Evolutionary conservation across 192 early-diverging fungal species (phyloP).

Genomic region (Gamsiella multidivaricata): DNA sequence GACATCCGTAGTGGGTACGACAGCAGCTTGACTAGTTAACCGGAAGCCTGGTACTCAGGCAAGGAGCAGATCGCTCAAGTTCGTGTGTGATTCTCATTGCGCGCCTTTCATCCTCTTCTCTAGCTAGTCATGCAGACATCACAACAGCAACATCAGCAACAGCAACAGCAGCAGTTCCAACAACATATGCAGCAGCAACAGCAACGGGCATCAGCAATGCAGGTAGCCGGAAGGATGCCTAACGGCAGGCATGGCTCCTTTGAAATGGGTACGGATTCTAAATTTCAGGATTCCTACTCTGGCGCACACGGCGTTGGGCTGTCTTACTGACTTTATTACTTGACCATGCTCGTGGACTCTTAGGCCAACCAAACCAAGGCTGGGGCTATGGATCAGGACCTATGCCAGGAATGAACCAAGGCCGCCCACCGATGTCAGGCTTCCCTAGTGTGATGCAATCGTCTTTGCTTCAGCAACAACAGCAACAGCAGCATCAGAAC

Average conservation of each 20-base stretch:
- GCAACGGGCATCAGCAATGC: slow-evolving; percentile 40
- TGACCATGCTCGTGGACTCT: not conserved
- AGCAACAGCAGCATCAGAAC: slow-evolving; percentile 41
- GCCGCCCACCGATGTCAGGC: slow-evolving; percentile 47
- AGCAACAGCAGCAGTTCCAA: slow-evolving; percentile 40
- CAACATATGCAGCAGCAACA: slow-evolving; percentile 46
- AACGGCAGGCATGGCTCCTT: slow-evolving; percentile 50
- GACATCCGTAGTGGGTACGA: too few species aligned
- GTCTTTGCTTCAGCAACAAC: slow-evolving; percentile 38
- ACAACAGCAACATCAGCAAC: slow-evolving; percentile 44
- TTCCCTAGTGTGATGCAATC: slow-evolving; percentile 44
- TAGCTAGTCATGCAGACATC: slow-evolving; percentile 50
- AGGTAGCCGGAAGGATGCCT: slow-evolving; percentile 45
- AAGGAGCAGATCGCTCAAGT: too few species aligned
- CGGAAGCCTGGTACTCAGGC: too few species aligned
- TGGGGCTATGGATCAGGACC: slow-evolving; percentile 52
- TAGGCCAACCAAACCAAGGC: slow-evolving; percentile 52
- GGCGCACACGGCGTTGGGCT: not conserved
- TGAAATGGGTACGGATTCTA: slow-evolving; percentile 34
- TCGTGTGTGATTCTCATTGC: too few species aligned
- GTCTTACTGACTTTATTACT: not conserved
- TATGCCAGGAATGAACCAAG: slow-evolving; percentile 46
- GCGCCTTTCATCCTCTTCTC: too few species aligned
- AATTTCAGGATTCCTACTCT: not conserved
- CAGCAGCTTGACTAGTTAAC: too few species aligned